Evolutionary conservation across 2,329 filamentous ascomycete species (phyloP).

Genomic region (Talaromyces sp.): DNA sequence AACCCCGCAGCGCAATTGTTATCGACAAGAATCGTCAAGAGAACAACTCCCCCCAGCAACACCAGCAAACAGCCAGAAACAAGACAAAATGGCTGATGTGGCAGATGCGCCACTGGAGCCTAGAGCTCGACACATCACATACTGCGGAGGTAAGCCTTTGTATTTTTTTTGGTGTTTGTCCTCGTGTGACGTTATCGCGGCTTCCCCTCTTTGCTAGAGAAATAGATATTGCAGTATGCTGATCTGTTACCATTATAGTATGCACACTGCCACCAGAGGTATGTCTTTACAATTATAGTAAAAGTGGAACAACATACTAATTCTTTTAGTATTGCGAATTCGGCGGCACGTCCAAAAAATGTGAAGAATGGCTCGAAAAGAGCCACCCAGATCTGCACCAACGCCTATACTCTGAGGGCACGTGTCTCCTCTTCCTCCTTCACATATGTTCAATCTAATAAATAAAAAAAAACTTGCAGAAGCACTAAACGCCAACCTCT

Average conservation of each 20-base stretch:
- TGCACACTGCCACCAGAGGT: slow-evolving; percentile 65
- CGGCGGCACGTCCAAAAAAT: slow-evolving; percentile 93
- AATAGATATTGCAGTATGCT: slow-evolving; percentile 2
- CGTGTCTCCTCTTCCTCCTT: neutral
- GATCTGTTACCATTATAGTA: slow-evolving; percentile 38
- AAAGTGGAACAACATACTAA: neutral
- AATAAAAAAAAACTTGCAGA: slow-evolving; percentile 44
- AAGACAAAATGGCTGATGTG: slow-evolving; percentile 28
- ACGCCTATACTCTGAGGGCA: slow-evolving; percentile 81
- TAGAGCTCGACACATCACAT: slow-evolving; percentile 53
- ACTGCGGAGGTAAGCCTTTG: slow-evolving; percentile 54
- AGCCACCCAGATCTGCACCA: slow-evolving; percentile 70
- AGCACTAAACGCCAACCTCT: slow-evolving; percentile 76
- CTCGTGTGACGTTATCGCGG: neutral
- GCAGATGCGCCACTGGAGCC: slow-evolving; percentile 35
- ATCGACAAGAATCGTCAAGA: neutral
- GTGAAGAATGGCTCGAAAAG: slow-evolving; percentile 87
- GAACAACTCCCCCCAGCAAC: neutral
- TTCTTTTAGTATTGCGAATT: slow-evolving; percentile 89
- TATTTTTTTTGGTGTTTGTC: neutral
- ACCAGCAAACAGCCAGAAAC: neutral
- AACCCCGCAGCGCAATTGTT: neutral
- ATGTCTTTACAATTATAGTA: slow-evolving; percentile 19
- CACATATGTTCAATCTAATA: no score
- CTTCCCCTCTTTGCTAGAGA: neutral